phyloP scores from a whole-genome alignment of 2,329 filamentous ascomycete genomes.

The Talaromyces pinophilus region DNA sequence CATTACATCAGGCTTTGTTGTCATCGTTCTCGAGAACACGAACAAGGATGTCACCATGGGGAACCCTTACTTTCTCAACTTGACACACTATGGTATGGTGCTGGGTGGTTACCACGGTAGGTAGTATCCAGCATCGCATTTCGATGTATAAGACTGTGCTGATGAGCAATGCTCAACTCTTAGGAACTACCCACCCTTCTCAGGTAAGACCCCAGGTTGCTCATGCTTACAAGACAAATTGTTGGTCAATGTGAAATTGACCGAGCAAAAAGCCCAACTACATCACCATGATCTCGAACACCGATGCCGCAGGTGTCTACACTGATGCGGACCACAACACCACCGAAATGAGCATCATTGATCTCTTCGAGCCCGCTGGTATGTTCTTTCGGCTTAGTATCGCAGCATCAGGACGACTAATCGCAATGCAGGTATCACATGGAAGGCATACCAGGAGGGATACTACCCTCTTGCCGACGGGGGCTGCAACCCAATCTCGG shows the following conservation, averaged over 20 bases:
- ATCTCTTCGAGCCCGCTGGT: constrained; percentile 25
- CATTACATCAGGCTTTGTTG: constrained; percentile 12
- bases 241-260: not conserved
- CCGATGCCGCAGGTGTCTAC: constrained; percentile 22
- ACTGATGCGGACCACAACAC: constrained; percentile 25
- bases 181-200: constrained; percentile 25
- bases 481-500: constrained; percentile 23
- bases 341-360: constrained; percentile 23
- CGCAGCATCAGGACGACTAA: not conserved
- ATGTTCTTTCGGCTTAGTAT: not conserved
- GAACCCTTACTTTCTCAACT: constrained; percentile 20
- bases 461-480: constrained; percentile 23
- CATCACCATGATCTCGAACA: constrained; percentile 24
- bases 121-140: not conserved
- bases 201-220: not conserved
- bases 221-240: too few relatives aligned
- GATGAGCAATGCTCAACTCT: not conserved
- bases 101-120: constrained; percentile 13
- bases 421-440: constrained; percentile 19
- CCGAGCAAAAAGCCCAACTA: constrained; percentile 23
- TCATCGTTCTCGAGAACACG: constrained; percentile 25
- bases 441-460: constrained; percentile 25
- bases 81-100: constrained; percentile 23
- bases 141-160: too few relatives aligned
- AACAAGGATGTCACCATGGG: constrained; percentile 23